These are phyloP conservation scores for Sporothrix sp. DNA, from an alignment of 2,329 filamentous ascomycete genomes.

Conservation along the genomic window DNA sequence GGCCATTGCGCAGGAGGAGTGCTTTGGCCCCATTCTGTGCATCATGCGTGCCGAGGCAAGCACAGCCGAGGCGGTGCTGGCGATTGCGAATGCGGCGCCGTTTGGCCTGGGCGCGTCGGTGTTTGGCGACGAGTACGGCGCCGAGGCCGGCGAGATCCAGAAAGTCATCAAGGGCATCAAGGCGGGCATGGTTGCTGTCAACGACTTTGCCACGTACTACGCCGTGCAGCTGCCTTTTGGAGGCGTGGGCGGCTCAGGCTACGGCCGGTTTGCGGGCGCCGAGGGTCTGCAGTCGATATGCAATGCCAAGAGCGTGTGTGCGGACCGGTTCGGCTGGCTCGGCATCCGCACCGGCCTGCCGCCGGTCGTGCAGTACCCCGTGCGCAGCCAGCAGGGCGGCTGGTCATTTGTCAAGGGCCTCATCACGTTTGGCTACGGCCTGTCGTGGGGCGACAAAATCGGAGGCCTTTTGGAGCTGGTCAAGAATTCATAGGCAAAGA, in stretches of 20 bases:
- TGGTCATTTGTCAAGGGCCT: constrained; percentile 56
- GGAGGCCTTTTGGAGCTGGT: constrained; percentile 14
- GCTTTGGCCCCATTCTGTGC: constrained; percentile 85
- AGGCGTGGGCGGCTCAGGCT: constrained; percentile 78
- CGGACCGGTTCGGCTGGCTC: constrained; percentile 56
- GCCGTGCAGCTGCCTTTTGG: constrained; percentile 93
- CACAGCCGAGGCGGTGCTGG: constrained; percentile 52
- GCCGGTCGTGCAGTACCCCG: constrained; percentile 68
- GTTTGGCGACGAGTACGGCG: constrained; percentile 56
- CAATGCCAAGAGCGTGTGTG: constrained; percentile 79
- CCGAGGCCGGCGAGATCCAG: constrained; percentile 42
- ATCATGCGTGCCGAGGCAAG: constrained; percentile 65
- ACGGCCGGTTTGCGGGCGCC: constrained; percentile 84
- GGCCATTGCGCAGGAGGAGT: constrained; percentile 80
- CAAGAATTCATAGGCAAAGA: constrained; percentile 12
- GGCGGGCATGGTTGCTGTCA: constrained; percentile 86
- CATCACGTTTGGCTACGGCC: constrained; percentile 51
- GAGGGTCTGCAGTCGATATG: constrained; percentile 79
- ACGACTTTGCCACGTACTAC: constrained; percentile 92
- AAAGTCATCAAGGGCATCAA: constrained; percentile 59
- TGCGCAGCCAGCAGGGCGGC: constrained; percentile 52
- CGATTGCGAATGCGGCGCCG: constrained; percentile 70
- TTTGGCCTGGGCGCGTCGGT: constrained; percentile 87
- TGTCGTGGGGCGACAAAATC: constrained; percentile 17
- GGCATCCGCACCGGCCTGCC: constrained; percentile 71